Percentiles rank a stretch among this genome's conserved stretches.
Evolutionary conservation across 306 rosid species (phyloP).

Genomic region (Pterocarpus santalinus): DNA sequence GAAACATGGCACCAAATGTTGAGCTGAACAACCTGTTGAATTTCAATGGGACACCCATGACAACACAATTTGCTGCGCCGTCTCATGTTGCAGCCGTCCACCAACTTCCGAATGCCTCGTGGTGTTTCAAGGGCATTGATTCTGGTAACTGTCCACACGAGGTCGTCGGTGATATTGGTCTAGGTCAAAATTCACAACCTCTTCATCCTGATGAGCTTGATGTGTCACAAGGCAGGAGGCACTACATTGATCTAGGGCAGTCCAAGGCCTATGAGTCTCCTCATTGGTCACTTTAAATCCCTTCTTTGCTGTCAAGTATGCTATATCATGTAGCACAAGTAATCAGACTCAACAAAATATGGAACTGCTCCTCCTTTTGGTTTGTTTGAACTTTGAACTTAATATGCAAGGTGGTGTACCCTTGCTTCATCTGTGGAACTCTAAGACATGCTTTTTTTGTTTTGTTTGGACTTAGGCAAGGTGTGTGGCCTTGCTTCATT

Average conservation of each 20-base stretch:
- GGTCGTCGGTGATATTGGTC: constrained; percentile 68
- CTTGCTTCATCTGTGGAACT: constrained; percentile 2
- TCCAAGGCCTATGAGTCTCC: constrained; percentile 59
- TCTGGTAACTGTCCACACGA: constrained; percentile 57
- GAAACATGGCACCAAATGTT: constrained; percentile 66
- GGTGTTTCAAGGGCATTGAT: constrained; percentile 78
- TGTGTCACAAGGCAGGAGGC: constrained; percentile 71
- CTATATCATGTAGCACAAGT: constrained; percentile 25
- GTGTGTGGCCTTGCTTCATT: constrained; percentile 33
- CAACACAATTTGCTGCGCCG: constrained; percentile 56
- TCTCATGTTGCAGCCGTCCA: constrained; percentile 56
- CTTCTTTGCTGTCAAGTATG: constrained; percentile 20
- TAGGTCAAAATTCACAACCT: constrained; percentile 71
- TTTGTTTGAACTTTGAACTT: constrained; percentile 15
- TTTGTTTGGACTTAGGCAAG: constrained; percentile 29
- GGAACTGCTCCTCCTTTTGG: constrained; percentile 17
- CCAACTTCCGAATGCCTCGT: constrained; percentile 63
- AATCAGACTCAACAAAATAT: constrained; percentile 7
- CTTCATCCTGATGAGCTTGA: constrained; percentile 60
- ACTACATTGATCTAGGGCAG: constrained; percentile 70
- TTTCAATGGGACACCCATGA: constrained; percentile 67
- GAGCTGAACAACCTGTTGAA: constrained; percentile 64
- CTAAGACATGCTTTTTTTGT: not conserved
- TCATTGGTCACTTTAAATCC: constrained; percentile 80
- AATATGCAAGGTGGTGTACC: not conserved